These are phyloP conservation scores for Morella rubra DNA, from an alignment of 306 rosid genomes.

Conservation along the genomic window DNA sequence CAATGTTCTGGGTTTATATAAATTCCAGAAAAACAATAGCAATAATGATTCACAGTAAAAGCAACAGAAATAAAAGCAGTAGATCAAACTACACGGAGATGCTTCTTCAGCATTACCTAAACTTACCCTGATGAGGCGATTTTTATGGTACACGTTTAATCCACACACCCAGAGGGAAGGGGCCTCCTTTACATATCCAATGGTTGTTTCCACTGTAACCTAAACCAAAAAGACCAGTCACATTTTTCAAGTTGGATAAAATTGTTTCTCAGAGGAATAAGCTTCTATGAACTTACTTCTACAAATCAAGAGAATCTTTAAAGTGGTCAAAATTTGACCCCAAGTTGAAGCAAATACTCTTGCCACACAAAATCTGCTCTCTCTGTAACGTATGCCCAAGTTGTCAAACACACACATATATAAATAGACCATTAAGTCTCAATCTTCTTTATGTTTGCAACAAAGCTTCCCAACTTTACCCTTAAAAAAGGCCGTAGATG, in stretches of 20 bases:
- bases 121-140: conserved; percentile 92
- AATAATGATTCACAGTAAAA: conserved; percentile 1
- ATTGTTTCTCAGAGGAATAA: background rate
- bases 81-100: background rate
- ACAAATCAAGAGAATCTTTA: background rate
- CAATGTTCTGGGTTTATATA: background rate
- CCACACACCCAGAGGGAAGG: conserved; percentile 64
- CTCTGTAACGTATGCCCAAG: background rate
- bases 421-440: background rate
- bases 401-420: background rate
- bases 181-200: conserved; percentile 83
- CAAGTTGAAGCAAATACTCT: background rate
- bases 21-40: background rate
- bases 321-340: background rate
- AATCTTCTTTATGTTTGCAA: background rate
- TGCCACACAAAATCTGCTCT: background rate
- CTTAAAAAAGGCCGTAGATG: background rate
- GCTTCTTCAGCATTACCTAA: conserved; percentile 26
- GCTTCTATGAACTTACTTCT: background rate
- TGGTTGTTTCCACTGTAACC: conserved; percentile 59
- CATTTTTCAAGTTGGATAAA: conserved; percentile 12
- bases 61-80: conserved; percentile 17
- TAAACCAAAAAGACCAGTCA: conserved; percentile 32
- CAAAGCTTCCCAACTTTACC: background rate
- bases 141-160: conserved; percentile 85